phyloP scores from a whole-genome alignment of 768 basidiomycete genomes.

The Leccinellum luteum region DNA sequence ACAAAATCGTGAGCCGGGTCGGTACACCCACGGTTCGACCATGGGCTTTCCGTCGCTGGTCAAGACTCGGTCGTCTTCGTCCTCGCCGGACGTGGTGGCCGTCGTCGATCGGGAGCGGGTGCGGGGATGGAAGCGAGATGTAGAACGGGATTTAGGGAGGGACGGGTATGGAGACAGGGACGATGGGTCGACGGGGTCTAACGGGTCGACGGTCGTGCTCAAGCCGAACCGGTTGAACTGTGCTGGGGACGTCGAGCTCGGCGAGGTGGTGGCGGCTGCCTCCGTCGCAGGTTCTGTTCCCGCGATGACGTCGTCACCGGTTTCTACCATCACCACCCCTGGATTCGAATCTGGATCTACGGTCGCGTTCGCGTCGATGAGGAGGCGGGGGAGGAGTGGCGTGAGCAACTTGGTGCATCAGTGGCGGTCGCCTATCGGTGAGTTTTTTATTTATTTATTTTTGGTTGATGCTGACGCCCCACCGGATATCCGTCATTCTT shows the following conservation, averaged over 20 bases:
- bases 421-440: slow-evolving; percentile 72
- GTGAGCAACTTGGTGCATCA: slow-evolving; percentile 55
- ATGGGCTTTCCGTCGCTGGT: not conserved
- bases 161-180: not conserved
- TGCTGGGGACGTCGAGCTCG: slow-evolving; percentile 24
- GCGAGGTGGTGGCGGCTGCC: slow-evolving; percentile 30
- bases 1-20: not conserved
- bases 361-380: not conserved
- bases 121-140: not conserved
- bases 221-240: slow-evolving; percentile 27
- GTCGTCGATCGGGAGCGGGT: not conserved
- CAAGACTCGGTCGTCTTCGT: not conserved
- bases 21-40: not conserved
- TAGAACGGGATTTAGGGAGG: not conserved
- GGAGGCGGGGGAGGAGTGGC: slow-evolving; percentile 22
- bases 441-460: slow-evolving; percentile 9
- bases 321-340: not conserved
- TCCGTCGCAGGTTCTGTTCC: not conserved
- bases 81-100: not conserved
- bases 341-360: not conserved
- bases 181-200: not conserved
- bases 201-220: slow-evolving; percentile 5
- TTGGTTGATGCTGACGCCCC: not conserved
- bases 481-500: not conserved
- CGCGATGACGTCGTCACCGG: not conserved